These are phyloP conservation scores for Camillea tinctor DNA, from an alignment of 2,329 filamentous ascomycete genomes.

Conservation along the genomic window DNA sequence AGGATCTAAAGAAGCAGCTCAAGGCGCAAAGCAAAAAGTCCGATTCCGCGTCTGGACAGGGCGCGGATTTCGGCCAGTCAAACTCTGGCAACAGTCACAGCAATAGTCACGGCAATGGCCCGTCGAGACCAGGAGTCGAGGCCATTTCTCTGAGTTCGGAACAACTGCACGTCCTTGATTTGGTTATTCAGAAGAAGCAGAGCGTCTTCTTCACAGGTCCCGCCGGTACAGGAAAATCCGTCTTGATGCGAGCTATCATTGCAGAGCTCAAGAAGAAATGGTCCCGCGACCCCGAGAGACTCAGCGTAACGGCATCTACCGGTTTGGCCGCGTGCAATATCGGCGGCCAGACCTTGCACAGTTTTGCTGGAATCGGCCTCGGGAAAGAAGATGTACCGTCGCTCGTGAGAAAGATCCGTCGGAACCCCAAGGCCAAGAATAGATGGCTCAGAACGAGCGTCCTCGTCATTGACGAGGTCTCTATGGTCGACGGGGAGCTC, in stretches of 20 bases:
- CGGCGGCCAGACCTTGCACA: slow-evolving; percentile 91
- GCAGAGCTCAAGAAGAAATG: slow-evolving; percentile 69
- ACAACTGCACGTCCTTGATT: slow-evolving; percentile 39
- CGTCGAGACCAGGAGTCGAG: slow-evolving; percentile 40
- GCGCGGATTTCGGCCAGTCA: slow-evolving; percentile 44
- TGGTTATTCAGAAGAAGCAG: slow-evolving; percentile 76
- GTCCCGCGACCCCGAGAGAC: slow-evolving; percentile 72
- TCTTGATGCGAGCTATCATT: slow-evolving; percentile 91
- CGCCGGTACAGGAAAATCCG: slow-evolving; percentile 94
- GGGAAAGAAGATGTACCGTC: slow-evolving; percentile 66
- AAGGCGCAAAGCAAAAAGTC: slow-evolving; percentile 59
- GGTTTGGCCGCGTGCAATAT: slow-evolving; percentile 96
- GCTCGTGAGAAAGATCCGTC: slow-evolving; percentile 72
- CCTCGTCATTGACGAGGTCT: slow-evolving; percentile 90
- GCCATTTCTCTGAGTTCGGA: slow-evolving; percentile 50
- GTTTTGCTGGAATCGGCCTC: slow-evolving; percentile 91
- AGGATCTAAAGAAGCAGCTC: slow-evolving; percentile 74
- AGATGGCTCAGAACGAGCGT: slow-evolving; percentile 84
- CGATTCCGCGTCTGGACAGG: slow-evolving; percentile 38
- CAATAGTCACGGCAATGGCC: too few relatives aligned
- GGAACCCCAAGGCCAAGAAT: slow-evolving; percentile 85
- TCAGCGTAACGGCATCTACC: slow-evolving; percentile 94
- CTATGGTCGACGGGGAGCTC: slow-evolving; percentile 96
- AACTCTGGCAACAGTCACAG: slow-evolving; percentile 39
- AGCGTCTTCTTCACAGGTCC: slow-evolving; percentile 99